phyloP scores from a whole-genome alignment of 2,329 filamentous ascomycete genomes.

The Verticillium isaacii region DNA sequence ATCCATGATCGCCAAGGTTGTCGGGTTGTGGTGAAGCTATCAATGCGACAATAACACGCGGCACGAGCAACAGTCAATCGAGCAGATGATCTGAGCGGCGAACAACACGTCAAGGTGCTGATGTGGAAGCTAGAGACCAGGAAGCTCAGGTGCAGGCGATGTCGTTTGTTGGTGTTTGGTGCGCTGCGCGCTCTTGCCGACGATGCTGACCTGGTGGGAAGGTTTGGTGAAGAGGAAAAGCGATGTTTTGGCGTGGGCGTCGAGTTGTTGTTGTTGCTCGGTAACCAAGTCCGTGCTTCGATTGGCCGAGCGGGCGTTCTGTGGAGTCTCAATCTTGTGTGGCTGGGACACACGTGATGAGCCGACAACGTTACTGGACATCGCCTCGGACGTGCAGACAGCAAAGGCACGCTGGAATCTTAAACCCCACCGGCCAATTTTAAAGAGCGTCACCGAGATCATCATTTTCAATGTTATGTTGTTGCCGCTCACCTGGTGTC shows the following conservation, averaged over 20 bases:
- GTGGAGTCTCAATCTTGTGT: neutral
- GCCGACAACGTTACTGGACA: neutral
- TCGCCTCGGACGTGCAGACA: neutral
- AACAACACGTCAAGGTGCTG: neutral
- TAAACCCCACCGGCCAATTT: neutral
- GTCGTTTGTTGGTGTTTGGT: neutral
- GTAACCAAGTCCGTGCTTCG: neutral
- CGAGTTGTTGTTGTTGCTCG: slow-evolving; percentile 5
- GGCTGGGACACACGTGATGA: slow-evolving; percentile 3
- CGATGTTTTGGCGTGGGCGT: slow-evolving; percentile 3
- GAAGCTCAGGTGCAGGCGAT: neutral
- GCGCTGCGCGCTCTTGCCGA: slow-evolving; percentile 4
- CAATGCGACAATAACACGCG: slow-evolving; percentile 12
- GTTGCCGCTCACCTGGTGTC: neutral
- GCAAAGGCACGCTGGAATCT: neutral
- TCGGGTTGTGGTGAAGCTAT: slow-evolving; percentile 7
- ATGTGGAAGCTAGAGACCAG: neutral
- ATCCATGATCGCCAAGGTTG: slow-evolving; percentile 7
- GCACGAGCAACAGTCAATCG: slow-evolving; percentile 3
- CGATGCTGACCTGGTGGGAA: neutral
- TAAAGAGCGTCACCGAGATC: neutral
- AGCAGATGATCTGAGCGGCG: neutral
- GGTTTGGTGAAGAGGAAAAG: slow-evolving; percentile 4
- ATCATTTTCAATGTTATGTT: neutral
- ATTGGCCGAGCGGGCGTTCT: neutral